Evolutionary conservation across 192 early-diverging fungal genomes (phyloP), one percentile per base, ranked within the genome.

Genomic region (Coemansia sp.): DNA sequence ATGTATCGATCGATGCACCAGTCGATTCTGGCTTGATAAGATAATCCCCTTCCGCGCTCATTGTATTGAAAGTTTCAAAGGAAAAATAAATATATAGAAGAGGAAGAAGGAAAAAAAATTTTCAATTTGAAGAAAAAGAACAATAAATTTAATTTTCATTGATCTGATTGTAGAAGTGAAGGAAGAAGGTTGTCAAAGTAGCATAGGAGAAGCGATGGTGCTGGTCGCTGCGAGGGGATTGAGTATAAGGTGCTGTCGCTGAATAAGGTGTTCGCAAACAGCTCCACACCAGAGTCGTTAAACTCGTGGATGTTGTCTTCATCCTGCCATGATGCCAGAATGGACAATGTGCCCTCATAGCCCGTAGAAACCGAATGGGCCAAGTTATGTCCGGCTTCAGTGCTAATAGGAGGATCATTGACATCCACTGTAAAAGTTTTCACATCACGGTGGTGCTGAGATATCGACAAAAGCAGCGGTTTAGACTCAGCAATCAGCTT

Each of bases 1-100:
- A 89, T 19, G 96, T 92, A 69, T 97, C 89, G 48, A 99, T 77
- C 23, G 90, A 68, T 15, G 95, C 84, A 11, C 86, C 88, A 44
- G 81, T 63, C 33, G 80, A 68, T 57, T 84, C 75, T 20, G 96
- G 96, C 81, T 99, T 94, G 75, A 99, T 96, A 43, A 54, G 46
- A 64, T 59, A 78, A 40, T 78, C 75, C 10, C 35, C 56, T 10
- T 18, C 44, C 9, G 50, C 52, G 40, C 59, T 61, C 73, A 65
- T 65, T 26, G n/a, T 39, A 6, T 42, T 33, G 21, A 21, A 13
- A 28, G 12, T 13, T 16, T 15, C 19, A 10, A 44, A 10, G 30
- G 13, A 49, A 50, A 49, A 59, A 49, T 1, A 26, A 26, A 35
- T 35, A 35, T 35, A 6, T 35, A 9, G 33, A 35, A 35, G 33